Conservation (phyloP, 2,329 filamentous ascomycete species). For the Fusarium citri region DNA sequence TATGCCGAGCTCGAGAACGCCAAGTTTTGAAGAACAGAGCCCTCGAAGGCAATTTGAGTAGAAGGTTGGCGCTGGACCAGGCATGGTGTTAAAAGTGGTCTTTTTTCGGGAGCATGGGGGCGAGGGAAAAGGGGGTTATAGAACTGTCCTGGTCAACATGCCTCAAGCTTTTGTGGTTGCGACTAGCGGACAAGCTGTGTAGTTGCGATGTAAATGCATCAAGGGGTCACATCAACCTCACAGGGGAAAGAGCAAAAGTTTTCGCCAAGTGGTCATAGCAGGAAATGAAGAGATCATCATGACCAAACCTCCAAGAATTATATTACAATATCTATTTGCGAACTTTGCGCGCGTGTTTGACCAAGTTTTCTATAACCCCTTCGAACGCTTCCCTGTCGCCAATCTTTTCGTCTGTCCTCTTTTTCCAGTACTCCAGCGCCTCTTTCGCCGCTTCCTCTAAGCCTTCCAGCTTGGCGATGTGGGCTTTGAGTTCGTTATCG, state of each 20-base stretch:
- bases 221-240: slow-evolving; percentile 40
- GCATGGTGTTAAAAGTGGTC: slow-evolving; percentile 43
- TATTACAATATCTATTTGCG: slow-evolving; percentile 68
- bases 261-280: slow-evolving; percentile 36
- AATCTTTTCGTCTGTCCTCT: slow-evolving; percentile 84
- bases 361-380: slow-evolving; percentile 95
- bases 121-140: slow-evolving; percentile 22
- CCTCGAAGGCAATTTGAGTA: slow-evolving; percentile 45
- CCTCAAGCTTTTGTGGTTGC: slow-evolving; percentile 15
- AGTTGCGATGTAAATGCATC: slow-evolving; percentile 45
- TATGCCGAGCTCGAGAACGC: slow-evolving; percentile 37
- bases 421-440: slow-evolving; percentile 89
- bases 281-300: slow-evolving; percentile 40
- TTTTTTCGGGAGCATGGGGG: slow-evolving; percentile 34
- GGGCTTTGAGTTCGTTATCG: slow-evolving; percentile 77
- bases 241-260: slow-evolving; percentile 35
- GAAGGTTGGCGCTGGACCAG: slow-evolving; percentile 45
- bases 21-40: slow-evolving; percentile 32
- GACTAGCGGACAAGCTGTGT: slow-evolving; percentile 37
- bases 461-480: slow-evolving; percentile 75
- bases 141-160: slow-evolving; percentile 16
- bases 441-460: slow-evolving; percentile 79
- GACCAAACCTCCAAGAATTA: slow-evolving; percentile 24
- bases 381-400: slow-evolving; percentile 95
- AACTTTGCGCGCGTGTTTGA: slow-evolving; percentile 88